Base-by-base conservation (phyloP, 116 monocot genomes). In the Cymodocea nodosa region DNA sequence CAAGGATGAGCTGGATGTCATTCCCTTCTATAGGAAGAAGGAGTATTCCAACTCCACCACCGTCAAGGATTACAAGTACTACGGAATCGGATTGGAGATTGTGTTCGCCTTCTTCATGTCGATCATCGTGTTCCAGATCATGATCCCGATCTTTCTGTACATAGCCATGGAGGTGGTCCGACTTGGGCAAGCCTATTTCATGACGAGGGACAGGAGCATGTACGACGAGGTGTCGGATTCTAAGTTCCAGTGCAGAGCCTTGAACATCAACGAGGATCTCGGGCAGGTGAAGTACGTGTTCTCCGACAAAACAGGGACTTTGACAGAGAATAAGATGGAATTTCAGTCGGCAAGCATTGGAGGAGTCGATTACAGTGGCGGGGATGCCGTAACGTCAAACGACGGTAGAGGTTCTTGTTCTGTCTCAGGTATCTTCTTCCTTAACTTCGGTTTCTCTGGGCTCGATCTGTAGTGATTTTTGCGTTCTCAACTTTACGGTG, bases 241-340 rank as follows among this genome's bases (percentile, higher is more conserved):
- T 2, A 74, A 70, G 72, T 77, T 95, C 51, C 90, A 95, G 69
- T 90, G 95, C 76, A 70, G 87, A 56, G 87, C 95, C 10, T 61
- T 95, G 63, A 95, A 95, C 62, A 95, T 95, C 50, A 95, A 87
- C 60, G 90, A 95, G 76, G 95, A 95, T 71, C 68, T 95, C 44
- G 95, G 90, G 15, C 94, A 95, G 85, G 87, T 95, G 48, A 85
- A 85, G 72, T 95, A 90, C 49, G 80, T 90, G 10, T 95, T 95
- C 68, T 90, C 90, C 9, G 95, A 95, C 59, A 95, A 95, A 62
- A 95, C 95, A 0, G 95, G 95, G 24, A 95, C 95, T 0, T 52
- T 95, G 77, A 95, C 95, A 11, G 87, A 95, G 83, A 95, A 95
- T 68, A 90, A 95, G 79, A 95, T 95, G 95, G 90, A 77, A 77